Conservation (phyloP, 192 early-diverging fungal genomes). For the Podila minutissima region DNA sequence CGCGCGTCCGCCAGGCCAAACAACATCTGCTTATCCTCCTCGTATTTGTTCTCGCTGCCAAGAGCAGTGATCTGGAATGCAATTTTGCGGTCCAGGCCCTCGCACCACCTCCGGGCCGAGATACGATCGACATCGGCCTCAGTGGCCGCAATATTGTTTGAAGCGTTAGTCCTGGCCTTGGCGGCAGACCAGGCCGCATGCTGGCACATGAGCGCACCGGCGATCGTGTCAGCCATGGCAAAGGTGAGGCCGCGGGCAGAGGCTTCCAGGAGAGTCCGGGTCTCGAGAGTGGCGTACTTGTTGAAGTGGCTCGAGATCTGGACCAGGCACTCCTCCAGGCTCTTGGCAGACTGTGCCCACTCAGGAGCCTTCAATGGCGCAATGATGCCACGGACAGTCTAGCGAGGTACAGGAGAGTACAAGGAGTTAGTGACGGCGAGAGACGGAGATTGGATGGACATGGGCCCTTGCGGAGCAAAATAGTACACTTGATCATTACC, state of each 20-base stretch:
- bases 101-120: slow-evolving; percentile 42
- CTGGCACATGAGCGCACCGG: slow-evolving; percentile 58
- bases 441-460: not conserved
- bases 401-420: not conserved
- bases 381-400: slow-evolving; percentile 38
- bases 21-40: slow-evolving; percentile 48
- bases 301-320: slow-evolving; percentile 28
- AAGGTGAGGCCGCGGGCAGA: slow-evolving; percentile 61
- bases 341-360: slow-evolving; percentile 22
- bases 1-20: slow-evolving; percentile 39
- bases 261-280: slow-evolving; percentile 47
- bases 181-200: slow-evolving; percentile 55
- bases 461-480: not conserved
- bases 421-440: not conserved
- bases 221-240: slow-evolving; percentile 57
- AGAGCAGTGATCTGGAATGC: slow-evolving; percentile 26
- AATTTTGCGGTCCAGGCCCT: slow-evolving; percentile 24
- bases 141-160: not conserved
- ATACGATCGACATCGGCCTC: slow-evolving; percentile 30
- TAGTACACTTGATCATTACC: slow-evolving; percentile 26
- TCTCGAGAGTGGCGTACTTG: slow-evolving; percentile 38
- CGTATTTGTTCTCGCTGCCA: slow-evolving; percentile 20
- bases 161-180: slow-evolving; percentile 13
- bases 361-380: slow-evolving; percentile 31
- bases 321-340: slow-evolving; percentile 8